Evolutionary conservation across 192 early-diverging fungal species (phyloP), one percentile per base, ranked within the genome.

Genomic region (Phycomyces blakesleeanus): DNA sequence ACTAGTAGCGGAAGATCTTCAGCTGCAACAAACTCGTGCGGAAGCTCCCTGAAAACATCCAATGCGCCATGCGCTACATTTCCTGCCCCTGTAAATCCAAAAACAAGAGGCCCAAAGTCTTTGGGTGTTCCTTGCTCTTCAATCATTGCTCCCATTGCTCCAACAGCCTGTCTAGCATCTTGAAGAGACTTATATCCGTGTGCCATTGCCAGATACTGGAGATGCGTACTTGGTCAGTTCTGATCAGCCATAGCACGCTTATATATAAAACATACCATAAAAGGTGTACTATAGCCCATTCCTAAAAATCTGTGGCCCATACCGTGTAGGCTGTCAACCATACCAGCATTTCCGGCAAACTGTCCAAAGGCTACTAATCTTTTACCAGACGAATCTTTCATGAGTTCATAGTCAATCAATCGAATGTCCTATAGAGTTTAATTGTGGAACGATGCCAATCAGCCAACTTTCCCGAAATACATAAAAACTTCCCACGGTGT

Each of bases 391-490:
- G 87, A 87, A 63, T 97, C 83, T 5, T 84, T 87, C 85, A 98
- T 85, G 41, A 97, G 82, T 73, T 98, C 97, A 66, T 98, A 98
- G 78, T 98, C 97, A 50, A 97, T 91, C 51, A 98, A 75, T 8
- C 90, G 87, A 64, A 97, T 91, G 59, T 84, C 85, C 89, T 90
- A 63, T 22, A 54, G 50, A 47, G 29, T 25, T 52, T 42, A 41
- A 37, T 34, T 52, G 34, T 57, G 40, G 20, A 34, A 34, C 29
- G 29, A 34, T 34, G 7, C 29, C 29, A 34, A 34, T 34, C 29
- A 34, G 29, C 29, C 29, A 34, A 5, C 7, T 34, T 34, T 34
- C 29, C 29, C 7, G 29, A 34, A 2, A n/a, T n/a, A n/a, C n/a
- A n/a, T n/a, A n/a, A n/a, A 34, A 34, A 7, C 37, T 58, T 26